These are phyloP conservation scores for Trichosanthes truncata DNA, from an alignment of 306 rosid species.

Conservation along the genomic window DNA sequence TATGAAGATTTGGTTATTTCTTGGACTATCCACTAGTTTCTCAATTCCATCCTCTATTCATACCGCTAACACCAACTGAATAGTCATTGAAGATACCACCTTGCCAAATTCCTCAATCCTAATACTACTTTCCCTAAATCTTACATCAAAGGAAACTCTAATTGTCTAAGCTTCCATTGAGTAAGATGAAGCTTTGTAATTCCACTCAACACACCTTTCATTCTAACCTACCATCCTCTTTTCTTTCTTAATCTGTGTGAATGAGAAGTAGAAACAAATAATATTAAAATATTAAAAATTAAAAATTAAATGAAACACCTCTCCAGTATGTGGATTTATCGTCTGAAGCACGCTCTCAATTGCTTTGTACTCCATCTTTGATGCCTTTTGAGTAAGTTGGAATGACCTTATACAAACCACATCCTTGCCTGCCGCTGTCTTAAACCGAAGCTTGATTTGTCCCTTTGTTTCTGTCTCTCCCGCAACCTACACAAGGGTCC, in stretches of 20 bases:
- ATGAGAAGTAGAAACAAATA: not conserved
- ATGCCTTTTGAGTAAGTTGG: constrained; percentile 88
- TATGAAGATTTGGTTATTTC: not conserved
- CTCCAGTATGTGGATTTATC: constrained; percentile 83
- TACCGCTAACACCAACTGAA: not conserved
- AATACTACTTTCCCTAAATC: not conserved
- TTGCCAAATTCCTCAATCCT: not conserved
- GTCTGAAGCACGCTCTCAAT: constrained; percentile 97
- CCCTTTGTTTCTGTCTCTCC: constrained; percentile 97
- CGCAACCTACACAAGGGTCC: constrained; percentile 37
- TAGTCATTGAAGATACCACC: not conserved
- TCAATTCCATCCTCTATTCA: not conserved
- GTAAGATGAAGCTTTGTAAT: not conserved
- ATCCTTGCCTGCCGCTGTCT: constrained; percentile 80
- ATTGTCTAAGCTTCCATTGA: not conserved
- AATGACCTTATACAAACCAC: constrained; percentile 86
- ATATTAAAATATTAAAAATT: not conserved
- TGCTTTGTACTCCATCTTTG: constrained; percentile 93
- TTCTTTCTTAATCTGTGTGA: not conserved
- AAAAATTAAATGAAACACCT: constrained; percentile 28
- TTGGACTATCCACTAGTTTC: not conserved
- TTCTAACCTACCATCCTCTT: too few species aligned
- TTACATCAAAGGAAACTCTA: not conserved
- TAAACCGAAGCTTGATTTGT: constrained; percentile 88
- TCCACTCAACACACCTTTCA: not conserved